phyloP scores from a whole-genome alignment of 78 protist genomes.

The Dictyostelium purpureum region DNA sequence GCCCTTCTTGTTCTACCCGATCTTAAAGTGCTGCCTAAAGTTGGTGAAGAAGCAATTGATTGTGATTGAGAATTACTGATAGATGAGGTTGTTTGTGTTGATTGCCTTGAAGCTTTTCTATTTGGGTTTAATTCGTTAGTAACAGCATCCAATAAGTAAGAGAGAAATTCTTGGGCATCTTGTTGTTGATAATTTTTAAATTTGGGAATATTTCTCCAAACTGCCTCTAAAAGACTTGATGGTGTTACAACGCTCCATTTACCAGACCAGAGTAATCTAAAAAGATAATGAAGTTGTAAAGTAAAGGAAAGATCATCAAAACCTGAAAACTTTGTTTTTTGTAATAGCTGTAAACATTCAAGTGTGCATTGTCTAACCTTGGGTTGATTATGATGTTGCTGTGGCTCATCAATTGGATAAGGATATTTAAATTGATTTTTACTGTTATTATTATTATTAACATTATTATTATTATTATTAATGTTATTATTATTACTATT shows the following conservation, averaged over 20 bases:
- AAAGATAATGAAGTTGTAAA: conserved; percentile 56
- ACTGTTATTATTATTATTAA: neutral
- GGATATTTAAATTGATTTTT: neutral
- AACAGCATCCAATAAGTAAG: conserved; percentile 45
- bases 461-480: neutral
- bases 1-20: neutral
- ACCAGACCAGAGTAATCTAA: conserved; percentile 72
- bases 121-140: conserved; percentile 47
- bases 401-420: neutral
- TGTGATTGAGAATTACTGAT: neutral
- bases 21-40: neutral
- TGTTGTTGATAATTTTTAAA: conserved; percentile 78
- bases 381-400: neutral
- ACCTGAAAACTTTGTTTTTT: neutral
- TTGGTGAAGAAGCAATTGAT: neutral
- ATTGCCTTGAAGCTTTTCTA: too few species aligned
- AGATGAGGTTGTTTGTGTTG: neutral
- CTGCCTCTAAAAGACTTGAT: conserved; percentile 28
- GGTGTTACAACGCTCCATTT: conserved; percentile 76
- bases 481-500: too few species aligned
- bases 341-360: conserved; percentile 23
- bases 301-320: conserved; percentile 26
- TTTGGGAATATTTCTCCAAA: conserved; percentile 65
- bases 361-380: conserved; percentile 32
- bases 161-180: conserved; percentile 78